Base-by-base conservation (phyloP, 257 asterid species). In the Solanum medicagineum region DNA sequence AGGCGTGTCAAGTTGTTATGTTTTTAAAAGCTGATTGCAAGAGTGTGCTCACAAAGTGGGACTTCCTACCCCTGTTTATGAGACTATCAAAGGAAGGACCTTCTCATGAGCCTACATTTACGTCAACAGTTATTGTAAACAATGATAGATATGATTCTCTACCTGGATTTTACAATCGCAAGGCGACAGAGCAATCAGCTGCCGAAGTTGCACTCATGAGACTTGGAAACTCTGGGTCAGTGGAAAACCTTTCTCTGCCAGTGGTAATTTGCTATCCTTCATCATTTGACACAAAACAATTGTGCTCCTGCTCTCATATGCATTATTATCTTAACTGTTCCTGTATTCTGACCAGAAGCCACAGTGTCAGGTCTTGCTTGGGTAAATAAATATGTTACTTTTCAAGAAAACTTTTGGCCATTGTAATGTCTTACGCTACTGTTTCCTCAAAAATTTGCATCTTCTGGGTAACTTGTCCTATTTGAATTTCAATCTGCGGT, bases 161-260 rank as follows among this genome's bases (percentile, higher is more conserved):
- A 32, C 94, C 97, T 22, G 98, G 98, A 77, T 96, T 96, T 87
- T 93, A 88, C 90, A 94, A 94, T 85, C 97, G 99, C 84, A 96
- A 96, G 89, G 95, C 97, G 42, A 97, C 99, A 2, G 99, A 96
- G 89, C 99, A 96, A 87, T 96, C 99, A n/a, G 98, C 99, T 84
- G 99, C 99, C 59, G 98, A 96, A 92, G 97, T 95, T 77, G 99
- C 99, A 87, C 97, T 96, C 40, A 20, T 91, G 84, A 91, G 92
- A 86, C 92, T 96, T n/a, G 87, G 89, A 71, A 89, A 87, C 54
- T 87, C 92, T 12, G 89, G 65, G 40, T 91, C 90, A 66, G 68
- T 51, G 86, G 84, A 84, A 86, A 91, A 87, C 57, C 92, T 92
- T 87, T 81, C 97, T 85, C 94, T 88, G 88, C 98, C 95, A 62